phyloP scores from a whole-genome alignment of 768 basidiomycete genomes.

The Nidularia pulvinata region DNA sequence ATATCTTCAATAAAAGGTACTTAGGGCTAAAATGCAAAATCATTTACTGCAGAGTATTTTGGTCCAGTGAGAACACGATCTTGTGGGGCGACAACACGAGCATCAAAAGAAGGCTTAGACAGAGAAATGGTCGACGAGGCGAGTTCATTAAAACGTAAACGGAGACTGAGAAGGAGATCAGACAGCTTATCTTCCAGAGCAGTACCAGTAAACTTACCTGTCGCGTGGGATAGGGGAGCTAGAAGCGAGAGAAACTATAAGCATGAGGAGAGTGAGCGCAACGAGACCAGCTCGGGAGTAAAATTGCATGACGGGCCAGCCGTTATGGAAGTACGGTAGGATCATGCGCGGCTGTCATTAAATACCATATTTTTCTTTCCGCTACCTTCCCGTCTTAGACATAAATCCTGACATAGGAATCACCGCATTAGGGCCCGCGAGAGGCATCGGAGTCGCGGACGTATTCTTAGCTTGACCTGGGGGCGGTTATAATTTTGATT shows the following conservation, averaged over 20 bases:
- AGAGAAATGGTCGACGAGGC: background rate
- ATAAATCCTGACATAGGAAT: no score
- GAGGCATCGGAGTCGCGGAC: no score
- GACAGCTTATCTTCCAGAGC: no score
- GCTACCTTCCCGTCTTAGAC: no score
- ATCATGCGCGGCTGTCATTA: no score
- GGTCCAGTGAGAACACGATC: background rate
- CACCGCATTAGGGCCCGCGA: no score
- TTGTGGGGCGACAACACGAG: background rate
- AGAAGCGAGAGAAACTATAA: background rate
- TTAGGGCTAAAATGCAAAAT: background rate
- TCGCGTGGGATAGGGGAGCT: background rate
- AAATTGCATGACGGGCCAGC: background rate
- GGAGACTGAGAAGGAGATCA: background rate
- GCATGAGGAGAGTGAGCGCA: background rate
- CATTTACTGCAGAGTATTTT: background rate
- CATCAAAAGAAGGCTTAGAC: background rate
- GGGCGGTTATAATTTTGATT: no score
- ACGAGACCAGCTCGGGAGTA: background rate
- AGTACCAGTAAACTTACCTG: no score
- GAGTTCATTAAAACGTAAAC: background rate
- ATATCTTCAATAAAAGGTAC: background rate
- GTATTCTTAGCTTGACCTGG: no score
- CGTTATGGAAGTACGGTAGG: background rate
- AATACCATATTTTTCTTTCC: no score